These are phyloP conservation scores for Hordeum pubiflorum DNA, from an alignment of 202 grass and related monocot genomes.

Conservation along the genomic window DNA sequence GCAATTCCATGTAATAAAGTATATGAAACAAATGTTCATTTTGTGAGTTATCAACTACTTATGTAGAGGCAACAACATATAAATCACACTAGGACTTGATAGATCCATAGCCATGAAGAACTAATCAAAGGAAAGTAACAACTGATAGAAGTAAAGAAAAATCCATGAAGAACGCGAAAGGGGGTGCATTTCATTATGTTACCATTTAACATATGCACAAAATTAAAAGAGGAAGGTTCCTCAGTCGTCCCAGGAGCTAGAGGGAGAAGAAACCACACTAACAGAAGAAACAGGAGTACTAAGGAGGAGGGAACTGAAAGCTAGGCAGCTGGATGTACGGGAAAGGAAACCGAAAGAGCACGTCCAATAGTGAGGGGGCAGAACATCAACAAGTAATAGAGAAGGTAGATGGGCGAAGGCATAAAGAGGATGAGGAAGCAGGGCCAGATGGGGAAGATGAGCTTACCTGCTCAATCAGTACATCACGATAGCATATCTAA, in stretches of 20 bases:
- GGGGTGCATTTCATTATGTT: not conserved
- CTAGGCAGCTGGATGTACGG: not conserved
- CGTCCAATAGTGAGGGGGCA: not conserved
- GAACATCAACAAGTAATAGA: not conserved
- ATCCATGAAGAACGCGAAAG: not conserved
- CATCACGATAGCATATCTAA: not conserved
- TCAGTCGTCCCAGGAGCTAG: not conserved
- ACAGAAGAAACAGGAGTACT: not conserved
- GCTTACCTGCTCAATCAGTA: not conserved
- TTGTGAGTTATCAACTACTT: not conserved
- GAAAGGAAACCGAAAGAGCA: not conserved
- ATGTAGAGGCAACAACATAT: not conserved
- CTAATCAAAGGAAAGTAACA: not conserved
- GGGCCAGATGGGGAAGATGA: not conserved
- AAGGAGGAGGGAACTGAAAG: not conserved
- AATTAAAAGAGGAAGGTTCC: not conserved
- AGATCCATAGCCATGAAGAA: not conserved
- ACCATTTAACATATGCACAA: not conserved
- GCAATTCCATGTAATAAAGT: too few relatives aligned
- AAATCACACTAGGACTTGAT: not conserved
- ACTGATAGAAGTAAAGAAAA: too few relatives aligned
- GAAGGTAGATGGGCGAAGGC: not conserved
- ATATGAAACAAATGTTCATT: too few relatives aligned
- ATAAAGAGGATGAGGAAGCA: not conserved
- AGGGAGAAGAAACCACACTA: slow-evolving; percentile 20